Conservation (phyloP, 305 asterid genomes). For the Fraxinus sp. region DNA sequence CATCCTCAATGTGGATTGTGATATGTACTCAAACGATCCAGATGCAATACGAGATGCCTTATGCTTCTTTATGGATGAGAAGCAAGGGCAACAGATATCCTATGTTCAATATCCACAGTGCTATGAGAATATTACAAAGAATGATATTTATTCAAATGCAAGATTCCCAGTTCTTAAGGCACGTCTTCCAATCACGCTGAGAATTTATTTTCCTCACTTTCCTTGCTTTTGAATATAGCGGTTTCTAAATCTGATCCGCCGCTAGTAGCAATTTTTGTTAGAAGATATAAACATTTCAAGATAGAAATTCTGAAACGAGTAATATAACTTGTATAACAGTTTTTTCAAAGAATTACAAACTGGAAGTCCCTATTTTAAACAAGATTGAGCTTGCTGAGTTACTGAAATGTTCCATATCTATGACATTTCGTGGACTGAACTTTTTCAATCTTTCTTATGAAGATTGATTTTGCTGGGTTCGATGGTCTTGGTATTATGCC, state of each 20-base stretch:
- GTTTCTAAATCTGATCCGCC: not conserved
- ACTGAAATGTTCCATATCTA: not conserved
- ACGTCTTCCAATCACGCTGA: not conserved
- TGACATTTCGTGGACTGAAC: slow-evolving; percentile 11
- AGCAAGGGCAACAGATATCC: slow-evolving; percentile 41
- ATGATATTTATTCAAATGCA: slow-evolving; percentile 51
- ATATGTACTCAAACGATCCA: slow-evolving; percentile 77
- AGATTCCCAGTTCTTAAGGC: slow-evolving; percentile 33
- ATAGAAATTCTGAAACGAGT: not conserved
- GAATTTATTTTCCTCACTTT: not conserved
- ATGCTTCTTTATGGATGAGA: slow-evolving; percentile 77
- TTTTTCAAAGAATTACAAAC: not conserved
- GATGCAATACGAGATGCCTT: slow-evolving; percentile 56
- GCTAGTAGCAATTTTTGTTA: not conserved
- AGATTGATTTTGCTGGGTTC: slow-evolving; percentile 72
- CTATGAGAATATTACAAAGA: slow-evolving; percentile 42
- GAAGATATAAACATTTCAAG: not conserved
- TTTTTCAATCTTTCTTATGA: not conserved
- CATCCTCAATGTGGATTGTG: slow-evolving; percentile 84
- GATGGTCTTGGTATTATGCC: slow-evolving; percentile 58
- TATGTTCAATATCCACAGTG: slow-evolving; percentile 66
- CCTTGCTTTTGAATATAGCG: not conserved
- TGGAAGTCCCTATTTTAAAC: not conserved
- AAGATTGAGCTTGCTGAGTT: not conserved
- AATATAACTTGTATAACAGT: not conserved